Percentiles rank a stretch among this genome's conserved stretches.
These are phyloP conservation scores for Huntiella savannae DNA, from an alignment of 2,329 filamentous ascomycete species.

Conservation along the genomic window DNA sequence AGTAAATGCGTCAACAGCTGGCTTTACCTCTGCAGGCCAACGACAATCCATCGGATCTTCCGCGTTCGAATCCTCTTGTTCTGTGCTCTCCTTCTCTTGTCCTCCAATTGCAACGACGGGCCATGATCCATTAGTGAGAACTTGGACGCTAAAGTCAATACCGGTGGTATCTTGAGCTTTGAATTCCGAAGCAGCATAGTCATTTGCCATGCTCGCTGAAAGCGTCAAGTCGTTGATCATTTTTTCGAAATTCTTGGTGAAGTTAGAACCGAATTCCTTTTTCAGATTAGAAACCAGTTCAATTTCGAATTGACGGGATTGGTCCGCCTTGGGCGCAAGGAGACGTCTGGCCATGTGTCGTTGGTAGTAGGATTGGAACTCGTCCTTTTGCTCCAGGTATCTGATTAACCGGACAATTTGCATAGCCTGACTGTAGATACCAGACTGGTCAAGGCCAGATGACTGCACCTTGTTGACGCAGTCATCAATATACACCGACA, in stretches of 20 bases:
- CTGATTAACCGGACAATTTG: constrained; percentile 77
- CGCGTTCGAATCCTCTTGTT: constrained; percentile 17
- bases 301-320: constrained; percentile 68
- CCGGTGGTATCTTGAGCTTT: constrained; percentile 23
- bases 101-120: constrained; percentile 71
- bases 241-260: constrained; percentile 79
- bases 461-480: constrained; percentile 63
- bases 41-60: constrained; percentile 22
- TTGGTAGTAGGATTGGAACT: constrained; percentile 96
- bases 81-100: constrained; percentile 14
- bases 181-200: constrained; percentile 30
- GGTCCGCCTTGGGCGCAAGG: constrained; percentile 74
- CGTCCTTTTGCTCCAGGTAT: constrained; percentile 78
- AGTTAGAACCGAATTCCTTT: constrained; percentile 83
- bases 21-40: constrained; percentile 6
- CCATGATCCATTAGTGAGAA: constrained; percentile 90
- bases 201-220: constrained; percentile 62
- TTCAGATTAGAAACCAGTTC: constrained; percentile 96
- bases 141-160: constrained; percentile 64
- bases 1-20: constrained; percentile 36
- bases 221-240: constrained; percentile 96
- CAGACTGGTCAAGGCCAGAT: constrained; percentile 61
- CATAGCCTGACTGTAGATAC: constrained; percentile 68
- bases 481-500: constrained; percentile 93
- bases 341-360: constrained; percentile 81